Evolutionary conservation across 495 filamentous ascomycete genomes (phyloP).

Genomic region (Margaritispora aquatica): DNA sequence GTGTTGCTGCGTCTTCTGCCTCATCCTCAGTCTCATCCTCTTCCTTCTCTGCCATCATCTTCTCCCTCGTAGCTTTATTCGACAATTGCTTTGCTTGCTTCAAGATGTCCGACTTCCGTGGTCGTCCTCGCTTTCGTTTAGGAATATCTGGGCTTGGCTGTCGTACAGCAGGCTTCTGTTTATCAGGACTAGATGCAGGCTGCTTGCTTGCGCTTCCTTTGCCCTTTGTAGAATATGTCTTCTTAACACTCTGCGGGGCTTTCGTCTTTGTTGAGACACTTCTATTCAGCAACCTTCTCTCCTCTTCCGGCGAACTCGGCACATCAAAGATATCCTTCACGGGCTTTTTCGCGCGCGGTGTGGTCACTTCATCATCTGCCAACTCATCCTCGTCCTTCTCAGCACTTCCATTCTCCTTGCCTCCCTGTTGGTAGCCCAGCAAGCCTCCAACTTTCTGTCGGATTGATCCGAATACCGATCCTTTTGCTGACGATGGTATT

Average conservation of each 20-base stretch:
- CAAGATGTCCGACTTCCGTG: slow-evolving; percentile 13
- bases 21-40: neutral
- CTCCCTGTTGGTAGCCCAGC: neutral
- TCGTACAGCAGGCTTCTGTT: neutral
- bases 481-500: slow-evolving; percentile 1
- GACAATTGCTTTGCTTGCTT: slow-evolving; percentile 15
- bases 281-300: neutral
- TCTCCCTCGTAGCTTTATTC: slow-evolving; percentile 11
- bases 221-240: neutral
- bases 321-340: slow-evolving; percentile 6
- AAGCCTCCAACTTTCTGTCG: neutral
- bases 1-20: slow-evolving; percentile 4
- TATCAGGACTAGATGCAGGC: neutral
- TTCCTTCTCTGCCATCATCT: slow-evolving; percentile 3
- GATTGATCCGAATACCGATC: neutral
- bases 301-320: neutral
- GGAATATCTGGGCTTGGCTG: neutral
- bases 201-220: neutral
- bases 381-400: slow-evolving; percentile 10
- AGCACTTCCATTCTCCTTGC: slow-evolving; percentile 10
- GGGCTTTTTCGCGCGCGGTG: too few species aligned
- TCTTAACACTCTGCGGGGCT: neutral
- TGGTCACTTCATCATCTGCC: neutral
- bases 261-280: neutral
- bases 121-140: slow-evolving; percentile 2